phyloP scores from a whole-genome alignment of 768 basidiomycete species.

The Serendipita sp. region DNA sequence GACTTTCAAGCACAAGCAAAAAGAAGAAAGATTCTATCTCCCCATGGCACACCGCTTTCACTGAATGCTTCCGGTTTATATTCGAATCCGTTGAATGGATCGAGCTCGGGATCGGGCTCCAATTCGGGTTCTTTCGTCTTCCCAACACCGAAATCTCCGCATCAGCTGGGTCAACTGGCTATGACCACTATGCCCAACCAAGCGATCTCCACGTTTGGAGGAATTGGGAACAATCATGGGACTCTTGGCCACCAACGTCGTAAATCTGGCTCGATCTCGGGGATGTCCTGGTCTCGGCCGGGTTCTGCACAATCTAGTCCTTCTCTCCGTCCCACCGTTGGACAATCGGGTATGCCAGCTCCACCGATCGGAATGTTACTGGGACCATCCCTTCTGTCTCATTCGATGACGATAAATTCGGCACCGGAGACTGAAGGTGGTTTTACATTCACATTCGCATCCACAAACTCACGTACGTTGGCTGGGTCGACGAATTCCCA shows the following conservation, averaged over 20 bases:
- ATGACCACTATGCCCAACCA: background rate
- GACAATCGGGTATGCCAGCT: background rate
- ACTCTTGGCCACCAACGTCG: background rate
- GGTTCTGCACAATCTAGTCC: constrained; percentile 3
- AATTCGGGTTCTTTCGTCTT: background rate
- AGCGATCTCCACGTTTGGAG: background rate
- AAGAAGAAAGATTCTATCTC: background rate
- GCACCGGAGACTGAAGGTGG: background rate
- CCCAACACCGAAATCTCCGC: background rate
- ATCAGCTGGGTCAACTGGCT: background rate
- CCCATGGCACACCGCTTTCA: background rate
- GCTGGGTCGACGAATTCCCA: background rate
- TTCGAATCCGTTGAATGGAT: background rate
- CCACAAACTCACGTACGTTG: background rate
- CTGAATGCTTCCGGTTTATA: too few species aligned
- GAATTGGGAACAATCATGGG: background rate
- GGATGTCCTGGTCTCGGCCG: background rate
- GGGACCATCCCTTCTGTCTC: background rate
- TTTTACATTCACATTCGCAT: background rate
- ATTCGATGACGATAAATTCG: background rate
- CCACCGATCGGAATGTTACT: background rate
- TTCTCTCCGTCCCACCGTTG: background rate
- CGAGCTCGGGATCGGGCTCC: background rate
- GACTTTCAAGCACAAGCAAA: background rate
- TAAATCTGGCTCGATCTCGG: background rate